Evolutionary conservation across 2,329 filamentous ascomycete species (phyloP).

Genomic region (Pseudogymnoascus sp.): DNA sequence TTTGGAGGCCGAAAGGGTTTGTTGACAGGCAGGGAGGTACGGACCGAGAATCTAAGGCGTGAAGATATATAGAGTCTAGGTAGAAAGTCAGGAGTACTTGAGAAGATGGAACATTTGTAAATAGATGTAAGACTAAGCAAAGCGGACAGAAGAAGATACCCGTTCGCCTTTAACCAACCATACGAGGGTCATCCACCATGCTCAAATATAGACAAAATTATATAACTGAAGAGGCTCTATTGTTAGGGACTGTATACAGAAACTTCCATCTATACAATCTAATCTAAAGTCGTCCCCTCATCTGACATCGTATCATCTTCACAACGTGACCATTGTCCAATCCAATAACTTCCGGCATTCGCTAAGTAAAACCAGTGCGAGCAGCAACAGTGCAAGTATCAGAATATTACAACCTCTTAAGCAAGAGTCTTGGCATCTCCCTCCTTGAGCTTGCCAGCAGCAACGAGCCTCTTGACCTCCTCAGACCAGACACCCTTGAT

Average conservation of each 20-base stretch:
- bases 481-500: slow-evolving; percentile 78
- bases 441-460: slow-evolving; percentile 77
- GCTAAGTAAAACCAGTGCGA: background rate
- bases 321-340: slow-evolving; percentile 18
- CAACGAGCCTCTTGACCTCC: slow-evolving; percentile 71
- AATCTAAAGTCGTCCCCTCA: slow-evolving; percentile 6
- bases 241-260: background rate
- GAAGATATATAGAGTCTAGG: background rate
- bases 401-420: slow-evolving; percentile 17
- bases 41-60: background rate
- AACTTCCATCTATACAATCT: slow-evolving; percentile 1
- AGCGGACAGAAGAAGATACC: background rate
- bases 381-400: background rate
- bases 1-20: background rate
- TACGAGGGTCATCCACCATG: background rate
- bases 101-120: background rate
- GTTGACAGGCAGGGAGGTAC: background rate
- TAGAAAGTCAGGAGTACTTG: background rate
- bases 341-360: slow-evolving; percentile 11
- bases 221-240: slow-evolving; percentile 2
- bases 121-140: background rate
- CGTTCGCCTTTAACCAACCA: background rate
- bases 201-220: background rate
- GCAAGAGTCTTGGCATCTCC: slow-evolving; percentile 65
- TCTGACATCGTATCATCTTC: slow-evolving; percentile 1